Base-by-base conservation (phyloP, 176 grass and related monocot species). In the Pontederia crassipes region DNA sequence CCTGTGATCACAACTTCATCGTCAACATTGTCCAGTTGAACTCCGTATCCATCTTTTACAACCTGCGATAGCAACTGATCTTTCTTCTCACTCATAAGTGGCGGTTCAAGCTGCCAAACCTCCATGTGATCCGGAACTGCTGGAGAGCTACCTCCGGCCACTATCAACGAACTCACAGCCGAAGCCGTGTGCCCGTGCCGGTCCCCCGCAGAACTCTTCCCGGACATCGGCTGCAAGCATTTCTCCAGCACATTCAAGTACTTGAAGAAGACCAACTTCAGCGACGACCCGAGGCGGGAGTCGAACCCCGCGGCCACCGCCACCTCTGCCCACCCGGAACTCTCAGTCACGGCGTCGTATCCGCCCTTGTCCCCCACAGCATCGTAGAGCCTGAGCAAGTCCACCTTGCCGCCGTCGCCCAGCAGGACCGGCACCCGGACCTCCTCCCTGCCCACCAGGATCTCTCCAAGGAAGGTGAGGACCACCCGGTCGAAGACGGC, bases 181-280 rank as follows among this genome's bases (percentile, higher is more conserved):
- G 45, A 46, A 17, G 5, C 17, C 15, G 45, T 45, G 12, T 17
- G 17, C 10, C 59, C 59, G 46, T 8, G 24, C 27, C 2, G 49
- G 51, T 67, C 14, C 49, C 24, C 27, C 16, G 2, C 35, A 0
- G 32, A 35, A 7, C 15, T 53, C 59, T 61, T 64, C 24, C 78
- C 75, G 12, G 59, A 49, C 10, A 75, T 53, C 57, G 45, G 40
- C 75, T 65, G 78, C 63, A 79, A 74, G 78, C 86, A 79, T 48
- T 63, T 67, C 35, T 85, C 86, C 3, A 89, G 45, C 49, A 72
- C 72, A 9, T 65, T 67, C 12, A 89, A 72, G 59, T 89, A 85
- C 78, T 81, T 89, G 48, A 56, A 47, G 55, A 75, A 89, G 17
- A 89, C 45, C 11, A 85, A 50, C 75, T 81, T 89, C 27, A 89